These are phyloP conservation scores for Wickerhamiella domercqiae DNA, from an alignment of 805 yeast species.

Conservation along the genomic window DNA sequence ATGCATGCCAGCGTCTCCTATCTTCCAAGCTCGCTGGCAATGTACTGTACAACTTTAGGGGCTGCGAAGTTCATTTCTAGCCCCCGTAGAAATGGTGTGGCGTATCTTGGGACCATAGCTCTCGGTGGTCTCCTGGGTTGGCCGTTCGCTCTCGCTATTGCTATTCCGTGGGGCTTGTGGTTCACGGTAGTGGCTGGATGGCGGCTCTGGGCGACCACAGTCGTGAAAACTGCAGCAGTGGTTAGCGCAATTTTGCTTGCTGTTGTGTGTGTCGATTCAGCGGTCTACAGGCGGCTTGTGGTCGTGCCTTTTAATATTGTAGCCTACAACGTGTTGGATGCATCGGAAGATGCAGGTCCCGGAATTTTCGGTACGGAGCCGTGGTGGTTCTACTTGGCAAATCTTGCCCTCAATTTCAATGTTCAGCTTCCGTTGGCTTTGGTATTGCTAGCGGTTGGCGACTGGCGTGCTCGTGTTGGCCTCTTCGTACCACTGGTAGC, in stretches of 20 bases:
- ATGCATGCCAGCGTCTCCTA: constrained; percentile 78
- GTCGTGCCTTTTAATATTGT: constrained; percentile 75
- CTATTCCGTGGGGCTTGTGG: constrained; percentile 41
- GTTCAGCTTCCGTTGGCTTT: constrained; percentile 22
- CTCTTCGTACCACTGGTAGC: constrained; percentile 36
- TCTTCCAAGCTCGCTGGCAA: constrained; percentile 68
- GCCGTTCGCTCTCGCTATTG: constrained; percentile 68
- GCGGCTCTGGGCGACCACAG: constrained; percentile 1
- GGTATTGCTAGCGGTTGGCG: constrained; percentile 7
- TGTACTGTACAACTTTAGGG: constrained; percentile 30
- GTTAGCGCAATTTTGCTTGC: constrained; percentile 13
- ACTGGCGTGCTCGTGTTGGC: constrained; percentile 4
- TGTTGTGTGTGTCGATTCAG: constrained; percentile 30
- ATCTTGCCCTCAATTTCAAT: constrained; percentile 64
- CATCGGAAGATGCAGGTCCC: constrained; percentile 64
- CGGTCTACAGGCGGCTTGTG: constrained; percentile 39
- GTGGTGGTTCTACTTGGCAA: constrained; percentile 49
- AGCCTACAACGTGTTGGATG: constrained; percentile 58
- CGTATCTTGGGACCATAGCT: constrained; percentile 27
- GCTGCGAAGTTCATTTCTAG: constrained; percentile 6
- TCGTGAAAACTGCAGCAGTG: constrained; percentile 4
- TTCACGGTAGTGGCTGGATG: constrained; percentile 4
- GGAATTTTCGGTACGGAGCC: constrained; percentile 84
- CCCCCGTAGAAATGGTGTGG: constrained; percentile 8
- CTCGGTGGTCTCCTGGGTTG: constrained; percentile 77